A percentile compares a stretch with the other conserved stretches of the same genome.
Evolutionary conservation across 1,284 basidiomycete species (phyloP).

Genomic region (Cryptococcus depauperatus): DNA sequence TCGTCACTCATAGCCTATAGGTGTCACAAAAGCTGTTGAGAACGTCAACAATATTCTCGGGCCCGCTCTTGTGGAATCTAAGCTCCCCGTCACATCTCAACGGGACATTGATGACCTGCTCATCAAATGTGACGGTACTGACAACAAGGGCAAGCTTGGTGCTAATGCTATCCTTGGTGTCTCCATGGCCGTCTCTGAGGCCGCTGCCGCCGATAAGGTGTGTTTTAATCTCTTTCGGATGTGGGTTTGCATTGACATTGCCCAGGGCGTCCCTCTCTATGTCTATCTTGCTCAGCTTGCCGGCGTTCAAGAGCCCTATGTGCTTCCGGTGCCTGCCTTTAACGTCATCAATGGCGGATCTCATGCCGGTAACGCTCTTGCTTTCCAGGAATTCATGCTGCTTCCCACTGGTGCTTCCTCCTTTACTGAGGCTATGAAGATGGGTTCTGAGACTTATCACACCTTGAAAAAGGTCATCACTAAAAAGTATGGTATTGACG

Average conservation of each 20-base stretch:
- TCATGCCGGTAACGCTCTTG: constrained; percentile 98
- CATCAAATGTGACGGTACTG: constrained; percentile 94
- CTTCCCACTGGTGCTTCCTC: constrained; percentile 83
- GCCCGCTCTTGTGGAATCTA: constrained; percentile 79
- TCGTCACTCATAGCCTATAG: constrained; percentile 44
- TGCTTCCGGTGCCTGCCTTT: constrained; percentile 85
- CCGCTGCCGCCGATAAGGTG: constrained; percentile 81
- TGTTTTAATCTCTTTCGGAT: background rate
- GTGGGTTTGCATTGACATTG: background rate
- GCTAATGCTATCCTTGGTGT: constrained; percentile 99
- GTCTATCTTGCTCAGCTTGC: constrained; percentile 92
- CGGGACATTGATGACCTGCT: constrained; percentile 97
- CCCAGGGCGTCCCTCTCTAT: constrained; percentile 82
- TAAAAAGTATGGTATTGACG: constrained; percentile 98
- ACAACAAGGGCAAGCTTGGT: constrained; percentile 99
- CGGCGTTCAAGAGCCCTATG: constrained; percentile 84
- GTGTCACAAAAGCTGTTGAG: constrained; percentile 84
- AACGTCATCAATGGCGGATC: constrained; percentile 99
- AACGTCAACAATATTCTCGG: constrained; percentile 93
- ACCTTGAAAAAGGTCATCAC: constrained; percentile 98
- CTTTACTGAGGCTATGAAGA: constrained; percentile 97
- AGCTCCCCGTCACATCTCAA: constrained; percentile 80
- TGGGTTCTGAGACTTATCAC: constrained; percentile 98
- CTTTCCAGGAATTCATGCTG: constrained; percentile 99
- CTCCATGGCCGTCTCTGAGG: constrained; percentile 90